Evolutionary conservation across 2,329 filamentous ascomycete genomes (phyloP), one percentile per base, ranked within the genome.

Genomic region (Aphanoascus verrucosus): DNA sequence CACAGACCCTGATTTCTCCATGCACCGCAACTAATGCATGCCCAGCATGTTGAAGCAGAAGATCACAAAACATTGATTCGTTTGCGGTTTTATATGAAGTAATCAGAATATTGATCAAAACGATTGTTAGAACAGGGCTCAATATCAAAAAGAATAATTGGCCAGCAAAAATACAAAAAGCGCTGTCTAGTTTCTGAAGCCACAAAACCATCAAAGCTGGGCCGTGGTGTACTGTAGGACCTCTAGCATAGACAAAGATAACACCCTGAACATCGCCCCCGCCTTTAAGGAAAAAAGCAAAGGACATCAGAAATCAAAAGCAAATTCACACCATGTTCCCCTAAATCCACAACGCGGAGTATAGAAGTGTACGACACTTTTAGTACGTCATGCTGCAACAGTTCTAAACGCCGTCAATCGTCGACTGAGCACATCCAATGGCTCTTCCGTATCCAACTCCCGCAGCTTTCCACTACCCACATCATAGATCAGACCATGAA

Each of bases 401-500:
- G 61, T 69, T 59, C 68, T 68, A 63, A 73, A 75, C 15, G 70
- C 67, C 9, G 64, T 63, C 57, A 69, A 56, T 14, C 72, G 65
- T 9, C 61, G 63, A 63, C 67, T 69, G 53, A 69, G 64, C 28
- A 63, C 61, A 11, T 69, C 68, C 55, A 71, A 64, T 14, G 67
- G 62, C 56, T 74, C 72, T 38, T 69, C 61, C 5, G 67, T 70
- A 17, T 78, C 74, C 55, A 83, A 59, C 56, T 80, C 71, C 53
- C 76, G 72, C 60, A 83, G 67, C 45, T 75, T 65, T n/a, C 79
- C 79, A 20, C 66, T 75, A 3, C 65, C 76, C 55, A 83, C 74
- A 62, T 93, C 83, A 66, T 87, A 91, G 12, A 94, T 74, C 51
- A 83, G 75, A n/a, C 86, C 88, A 66, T 93, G 86, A 5, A 94